Base-by-base conservation (phyloP, 129 eudicot species). In the Kitagawia praeruptora region DNA sequence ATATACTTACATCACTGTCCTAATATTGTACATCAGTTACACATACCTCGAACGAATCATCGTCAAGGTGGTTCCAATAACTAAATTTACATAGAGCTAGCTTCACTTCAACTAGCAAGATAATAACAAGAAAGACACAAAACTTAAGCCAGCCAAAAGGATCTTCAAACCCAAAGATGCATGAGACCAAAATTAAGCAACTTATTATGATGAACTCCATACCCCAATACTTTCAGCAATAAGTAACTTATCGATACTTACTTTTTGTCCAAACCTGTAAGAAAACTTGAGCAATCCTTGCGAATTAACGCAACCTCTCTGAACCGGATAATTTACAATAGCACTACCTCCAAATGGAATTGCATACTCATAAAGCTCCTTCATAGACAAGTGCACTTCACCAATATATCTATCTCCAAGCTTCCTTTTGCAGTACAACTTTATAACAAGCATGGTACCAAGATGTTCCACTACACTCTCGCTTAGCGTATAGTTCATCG, bases 331-430 rank as follows among this genome's bases (percentile, higher is more conserved):
- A 75, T 37, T 75, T 34, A 85, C 74, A 4, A 86, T 70, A 6
- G 87, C 90, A 45, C 88, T 85, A 0, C 96, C 91, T 39, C 96
- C 92, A 31, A n/a, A 21, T 3, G 84, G 39, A 7, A 4, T 47
- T 0, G 96, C 83, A 63, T 51, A 81, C n/a, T 91, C 96, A 66
- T 85, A 91, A 41, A 91, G 91, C 51, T 88, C 88, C 54, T 91
- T 91, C 84, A 91, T 56, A 2, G 89, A 74, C 21, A 80, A 73
- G 67, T 88, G 84, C 34, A 91, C 88, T 79, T 90, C 90, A 4
- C 96, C 96, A 14, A 88, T 77, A 75, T 88, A 91, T 46, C 91
- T 41, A 63, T 91, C 96, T 31, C 96, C 92, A 9, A 90, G 89
- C 76, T 85, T 90, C 63, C 96, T 84, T 75, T 88, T 86, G 63